These are phyloP conservation scores for Xylaria longipes DNA, from an alignment of 495 filamentous ascomycete species.

Conservation along the genomic window DNA sequence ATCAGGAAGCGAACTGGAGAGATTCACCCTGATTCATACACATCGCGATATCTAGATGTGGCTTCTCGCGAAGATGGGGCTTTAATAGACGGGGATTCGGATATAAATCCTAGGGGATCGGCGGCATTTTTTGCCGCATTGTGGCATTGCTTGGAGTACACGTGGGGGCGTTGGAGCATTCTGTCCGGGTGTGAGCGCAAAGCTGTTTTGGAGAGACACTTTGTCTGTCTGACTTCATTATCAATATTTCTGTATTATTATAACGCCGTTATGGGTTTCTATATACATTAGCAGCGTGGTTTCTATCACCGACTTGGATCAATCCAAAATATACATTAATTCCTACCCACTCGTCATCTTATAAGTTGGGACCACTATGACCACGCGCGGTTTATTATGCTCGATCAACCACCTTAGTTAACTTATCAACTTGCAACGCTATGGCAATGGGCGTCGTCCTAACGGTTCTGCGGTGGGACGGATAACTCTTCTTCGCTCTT, in stretches of 20 bases:
- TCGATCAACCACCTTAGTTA: neutral
- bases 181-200: neutral
- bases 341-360: neutral
- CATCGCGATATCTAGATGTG: neutral
- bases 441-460: neutral
- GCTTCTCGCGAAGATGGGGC: slow-evolving; percentile 7
- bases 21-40: neutral
- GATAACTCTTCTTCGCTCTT: neutral
- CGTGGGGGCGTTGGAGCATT: slow-evolving; percentile 2
- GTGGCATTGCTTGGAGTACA: slow-evolving; percentile 25
- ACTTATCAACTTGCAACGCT: neutral
- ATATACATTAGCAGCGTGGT: neutral
- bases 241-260: slow-evolving; percentile 12
- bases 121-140: neutral
- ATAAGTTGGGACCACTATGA: neutral
- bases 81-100: neutral
- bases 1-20: neutral
- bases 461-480: neutral
- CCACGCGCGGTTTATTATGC: neutral
- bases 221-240: neutral
- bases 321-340: neutral
- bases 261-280: slow-evolving; percentile 7
- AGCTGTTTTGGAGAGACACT: neutral
- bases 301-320: neutral
- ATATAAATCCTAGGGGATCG: neutral